Base-by-base conservation (phyloP, 225 moss, liverwort and hornwort species). In the Physcomitrellopsis africana region DNA sequence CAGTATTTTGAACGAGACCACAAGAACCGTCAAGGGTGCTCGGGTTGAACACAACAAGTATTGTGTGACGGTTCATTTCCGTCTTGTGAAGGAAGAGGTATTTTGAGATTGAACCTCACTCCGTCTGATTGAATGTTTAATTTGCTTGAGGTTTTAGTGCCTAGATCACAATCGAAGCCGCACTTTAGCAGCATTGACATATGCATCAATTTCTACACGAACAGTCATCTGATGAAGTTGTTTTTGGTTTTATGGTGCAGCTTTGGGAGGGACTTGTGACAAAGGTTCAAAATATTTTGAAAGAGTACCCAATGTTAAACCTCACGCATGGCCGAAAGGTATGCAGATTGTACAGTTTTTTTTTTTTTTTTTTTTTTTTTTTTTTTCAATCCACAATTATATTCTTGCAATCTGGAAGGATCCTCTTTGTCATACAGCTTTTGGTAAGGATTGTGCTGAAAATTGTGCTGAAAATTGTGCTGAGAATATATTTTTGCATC, bases 51-150 rank as follows among this genome's bases (percentile, higher is more conserved):
- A 94, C 75, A 94, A 94, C 87, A 90, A 86, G 70, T 94, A 80
- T 69, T 94, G 94, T 72, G 92, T 91, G 13, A 86, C 94, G 27
- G 85, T 94, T 47, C 94, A 94, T 82, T 94, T 92, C 67, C 92
- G 94, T 20, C 85, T 90, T 8, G 94, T 94, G 62, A 89, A 76
- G 58, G 94, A 92, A 68, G 90, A 92, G 94, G 94, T 93, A 87
- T 53, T 67, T 68, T 32, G 27, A 32, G 73, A 47, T n/a, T 53
- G 62, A 32, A 37, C 2, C 32, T 37, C 26, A 45, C 16, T 53
- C 68, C 68, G 12, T 17, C 6, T 22, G 7, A 29, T 73, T 5
- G n/a, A 49, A 29, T 55, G 5, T 65, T 65, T 17, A 26, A n/a
- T 43, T 26, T 60, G 41, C 9, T 51, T 44, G 10, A 16, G 13